Percentiles rank a stretch among this genome's conserved stretches.
Conservation (phyloP, 169 alveolate genomes). For the Babesia bigemina region DNA sequence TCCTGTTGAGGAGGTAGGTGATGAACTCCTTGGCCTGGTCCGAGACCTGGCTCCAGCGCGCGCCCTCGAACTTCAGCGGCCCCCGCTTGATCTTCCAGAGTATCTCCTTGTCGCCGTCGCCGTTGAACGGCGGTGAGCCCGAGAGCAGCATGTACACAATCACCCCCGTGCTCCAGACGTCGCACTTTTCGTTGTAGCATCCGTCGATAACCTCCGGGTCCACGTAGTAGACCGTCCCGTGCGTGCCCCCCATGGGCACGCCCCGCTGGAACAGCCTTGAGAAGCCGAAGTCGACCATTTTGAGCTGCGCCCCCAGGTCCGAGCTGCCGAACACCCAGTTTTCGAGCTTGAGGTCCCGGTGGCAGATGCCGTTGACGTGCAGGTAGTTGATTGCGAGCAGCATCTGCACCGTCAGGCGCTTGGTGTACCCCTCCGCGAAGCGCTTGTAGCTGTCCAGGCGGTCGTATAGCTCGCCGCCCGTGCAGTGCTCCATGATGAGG, state of each 20-base stretch:
- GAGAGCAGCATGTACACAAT: constrained; percentile 88
- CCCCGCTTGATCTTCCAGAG: constrained; percentile 72
- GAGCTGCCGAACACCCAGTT: constrained; percentile 84
- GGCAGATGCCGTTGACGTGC: constrained; percentile 86
- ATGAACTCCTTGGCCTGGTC: constrained; percentile 64
- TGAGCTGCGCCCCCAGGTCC: constrained; percentile 82
- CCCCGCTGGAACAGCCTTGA: constrained; percentile 74
- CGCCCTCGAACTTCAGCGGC: constrained; percentile 51
- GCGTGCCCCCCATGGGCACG: constrained; percentile 67
- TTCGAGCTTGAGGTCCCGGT: constrained; percentile 91
- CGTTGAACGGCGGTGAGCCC: constrained; percentile 87
- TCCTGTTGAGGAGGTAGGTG: constrained; percentile 43
- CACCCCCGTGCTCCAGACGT: constrained; percentile 92
- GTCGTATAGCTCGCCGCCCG: constrained; percentile 89
- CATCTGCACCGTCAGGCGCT: constrained; percentile 81
- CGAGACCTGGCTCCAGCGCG: constrained; percentile 53
- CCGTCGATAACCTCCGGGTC: constrained; percentile 92
- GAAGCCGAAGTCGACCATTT: constrained; percentile 91
- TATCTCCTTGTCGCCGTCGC: constrained; percentile 74
- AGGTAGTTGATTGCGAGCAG: constrained; percentile 86
- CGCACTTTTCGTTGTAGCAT: constrained; percentile 90
- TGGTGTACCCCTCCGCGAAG: constrained; percentile 86
- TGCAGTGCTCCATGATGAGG: constrained; percentile 87
- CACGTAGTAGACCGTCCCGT: constrained; percentile 91
- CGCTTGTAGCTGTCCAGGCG: constrained; percentile 84